These are phyloP conservation scores for Coelastrella sp. DNA, from an alignment of 139 green algal genomes.

Conservation along the genomic window DNA sequence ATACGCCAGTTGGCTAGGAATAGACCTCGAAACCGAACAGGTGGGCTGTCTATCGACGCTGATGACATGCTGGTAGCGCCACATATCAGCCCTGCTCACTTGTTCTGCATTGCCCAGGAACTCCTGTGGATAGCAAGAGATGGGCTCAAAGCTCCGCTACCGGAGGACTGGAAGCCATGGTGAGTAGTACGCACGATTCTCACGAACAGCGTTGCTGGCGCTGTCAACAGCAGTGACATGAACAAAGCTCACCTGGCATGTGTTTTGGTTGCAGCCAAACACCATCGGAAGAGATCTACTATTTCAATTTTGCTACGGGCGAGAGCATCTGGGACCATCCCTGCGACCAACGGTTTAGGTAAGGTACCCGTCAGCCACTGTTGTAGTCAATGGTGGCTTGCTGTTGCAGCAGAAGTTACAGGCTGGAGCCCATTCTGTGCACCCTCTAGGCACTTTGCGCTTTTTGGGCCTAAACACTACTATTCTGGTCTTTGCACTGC, in stretches of 20 bases:
- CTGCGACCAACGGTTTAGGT: slow-evolving; percentile 82
- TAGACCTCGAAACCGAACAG: slow-evolving; percentile 77
- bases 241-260: too few species aligned
- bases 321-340: slow-evolving; percentile 90
- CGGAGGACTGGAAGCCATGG: slow-evolving; percentile 88
- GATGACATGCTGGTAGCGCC: too few species aligned
- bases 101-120: slow-evolving; percentile 54
- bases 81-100: not conserved
- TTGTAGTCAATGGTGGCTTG: not conserved
- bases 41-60: not conserved
- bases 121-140: slow-evolving; percentile 87
- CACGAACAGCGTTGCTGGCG: not conserved
- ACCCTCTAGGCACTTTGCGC: too few species aligned
- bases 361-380: not conserved
- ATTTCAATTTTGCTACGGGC: slow-evolving; percentile 87
- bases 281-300: slow-evolving; percentile 84
- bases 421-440: too few species aligned
- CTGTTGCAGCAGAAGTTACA: not conserved
- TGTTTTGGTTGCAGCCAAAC: slow-evolving; percentile 63
- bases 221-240: too few species aligned
- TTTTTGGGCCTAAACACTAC: too few species aligned
- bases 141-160: slow-evolving; percentile 82
- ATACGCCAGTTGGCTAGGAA: slow-evolving; percentile 90
- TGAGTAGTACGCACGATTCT: slow-evolving; percentile 14
- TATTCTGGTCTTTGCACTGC: not conserved